Base-by-base conservation (phyloP, 345 rosid genomes). In the Eucalyptus polybractea region DNA sequence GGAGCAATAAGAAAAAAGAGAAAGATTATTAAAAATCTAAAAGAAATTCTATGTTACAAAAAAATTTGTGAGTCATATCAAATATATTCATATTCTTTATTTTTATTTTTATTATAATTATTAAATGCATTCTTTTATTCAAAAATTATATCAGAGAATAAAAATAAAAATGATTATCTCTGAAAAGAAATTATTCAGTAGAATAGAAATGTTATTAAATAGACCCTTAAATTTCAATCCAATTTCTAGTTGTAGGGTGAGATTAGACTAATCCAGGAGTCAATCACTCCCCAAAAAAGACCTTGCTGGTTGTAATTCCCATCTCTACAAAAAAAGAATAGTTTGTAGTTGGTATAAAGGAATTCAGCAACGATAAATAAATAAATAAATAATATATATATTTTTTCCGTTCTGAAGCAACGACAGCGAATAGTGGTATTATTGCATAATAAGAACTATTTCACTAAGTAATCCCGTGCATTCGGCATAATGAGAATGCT, bases 21-120 rank as follows among this genome's bases (percentile, higher is more conserved):
- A 53, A 53, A 53, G 4, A 53, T 2, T 21, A 53, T 53, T 53
- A 53, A 53, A 53, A 53, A 21, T 0, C 2, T 53, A 53, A 53
- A 21, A 53, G 4, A 53, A 53, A 53, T 53, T 53, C 0, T 19
- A 53, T 53, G 0, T 53, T 19, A 53, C 15, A 14, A 67, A 0
- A 40, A 40, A 40, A 40, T 1, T 53, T 53, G 24, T 53, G 0
- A 2, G 10, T 53, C 5, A 2, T 53, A 53, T 5, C 5, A 19
- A 2, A 0, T 0, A 0, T 2, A 51, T 51, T 51, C 2, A 0
- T 51, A 50, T 50, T 50, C 7, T 14, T 50, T 16, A n/a, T n/a
- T 7, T 16, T 7, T 51, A 37, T 37, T 50, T 3, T 51, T 16
- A 16, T 51, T 53, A 53, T 53, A 53, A 0, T 53, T 53, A 0